Evolutionary conservation across 805 yeast genomes (phyloP).

Genomic region (Wickerhamomyces silvicola): DNA sequence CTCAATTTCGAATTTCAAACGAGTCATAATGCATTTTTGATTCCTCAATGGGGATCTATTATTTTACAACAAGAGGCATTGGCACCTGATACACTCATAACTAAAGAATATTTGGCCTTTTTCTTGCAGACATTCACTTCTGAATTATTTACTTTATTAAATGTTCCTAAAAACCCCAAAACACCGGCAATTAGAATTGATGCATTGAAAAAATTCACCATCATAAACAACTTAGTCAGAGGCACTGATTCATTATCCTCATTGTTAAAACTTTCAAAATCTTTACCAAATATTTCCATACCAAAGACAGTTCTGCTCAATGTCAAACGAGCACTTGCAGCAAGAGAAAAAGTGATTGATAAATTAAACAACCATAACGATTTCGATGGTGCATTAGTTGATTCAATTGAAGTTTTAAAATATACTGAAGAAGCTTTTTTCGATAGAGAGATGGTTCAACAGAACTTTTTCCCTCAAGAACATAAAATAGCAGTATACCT

Average conservation of each 20-base stretch:
- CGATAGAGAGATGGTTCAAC: slow-evolving; percentile 92
- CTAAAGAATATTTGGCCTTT: slow-evolving; percentile 42
- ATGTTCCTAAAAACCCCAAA: slow-evolving; percentile 53
- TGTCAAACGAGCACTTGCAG: slow-evolving; percentile 45
- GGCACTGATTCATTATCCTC: slow-evolving; percentile 70
- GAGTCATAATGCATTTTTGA: slow-evolving; percentile 36
- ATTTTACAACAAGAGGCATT: slow-evolving; percentile 36
- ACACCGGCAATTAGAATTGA: slow-evolving; percentile 62
- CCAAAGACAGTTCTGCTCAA: slow-evolving; percentile 63
- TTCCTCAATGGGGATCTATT: slow-evolving; percentile 83
- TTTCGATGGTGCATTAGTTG: slow-evolving; percentile 47
- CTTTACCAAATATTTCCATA: slow-evolving; percentile 74
- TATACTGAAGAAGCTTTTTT: slow-evolving; percentile 69
- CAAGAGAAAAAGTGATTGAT: slow-evolving; percentile 26
- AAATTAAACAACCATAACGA: slow-evolving; percentile 13
- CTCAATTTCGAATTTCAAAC: slow-evolving; percentile 39
- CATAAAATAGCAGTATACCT: slow-evolving; percentile 91
- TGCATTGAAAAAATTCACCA: slow-evolving; percentile 52
- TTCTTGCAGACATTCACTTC: slow-evolving; percentile 64
- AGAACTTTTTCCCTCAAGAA: slow-evolving; percentile 90
- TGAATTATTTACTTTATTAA: slow-evolving; percentile 68
- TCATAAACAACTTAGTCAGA: slow-evolving; percentile 50
- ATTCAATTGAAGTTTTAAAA: slow-evolving; percentile 40
- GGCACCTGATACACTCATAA: slow-evolving; percentile 24
- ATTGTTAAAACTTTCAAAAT: slow-evolving; percentile 57